Evolutionary conservation across 306 rosid genomes (phyloP).

Genomic region (Glycine soja): DNA sequence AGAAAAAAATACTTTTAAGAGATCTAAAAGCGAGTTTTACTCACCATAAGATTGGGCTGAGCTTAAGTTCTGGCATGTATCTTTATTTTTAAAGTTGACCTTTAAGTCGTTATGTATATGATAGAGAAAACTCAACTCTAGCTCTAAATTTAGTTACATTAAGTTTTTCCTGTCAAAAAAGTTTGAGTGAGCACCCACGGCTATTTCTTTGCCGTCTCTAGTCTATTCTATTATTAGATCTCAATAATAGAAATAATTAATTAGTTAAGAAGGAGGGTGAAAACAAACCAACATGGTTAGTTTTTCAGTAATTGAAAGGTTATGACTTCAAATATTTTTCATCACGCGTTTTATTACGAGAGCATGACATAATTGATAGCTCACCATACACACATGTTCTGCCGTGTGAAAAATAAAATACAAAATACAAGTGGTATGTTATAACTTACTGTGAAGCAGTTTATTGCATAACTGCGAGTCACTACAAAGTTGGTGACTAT

Average conservation of each 20-base stretch:
- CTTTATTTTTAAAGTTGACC: neutral
- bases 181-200: neutral
- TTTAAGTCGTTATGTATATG: neutral
- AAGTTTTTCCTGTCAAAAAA: neutral
- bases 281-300: neutral
- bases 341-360: neutral
- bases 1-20: no score
- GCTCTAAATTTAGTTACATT: neutral
- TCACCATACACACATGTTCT: conserved; percentile 19
- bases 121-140: neutral
- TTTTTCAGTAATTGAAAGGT: conserved; percentile 3
- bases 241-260: neutral
- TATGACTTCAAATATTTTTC: conserved; percentile 6
- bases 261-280: neutral
- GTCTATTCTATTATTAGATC: neutral
- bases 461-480: conserved; percentile 20
- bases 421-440: neutral
- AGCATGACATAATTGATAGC: conserved; percentile 37
- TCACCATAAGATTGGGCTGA: no score
- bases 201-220: neutral
- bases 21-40: no score
- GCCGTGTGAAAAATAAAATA: conserved; percentile 26
- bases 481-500: conserved; percentile 12
- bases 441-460: neutral
- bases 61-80: no score